Percentiles rank a stretch among this genome's conserved stretches.
Evolutionary conservation across 495 filamentous ascomycete species (phyloP).

Genomic region (Aspergillus saccharolyticus): DNA sequence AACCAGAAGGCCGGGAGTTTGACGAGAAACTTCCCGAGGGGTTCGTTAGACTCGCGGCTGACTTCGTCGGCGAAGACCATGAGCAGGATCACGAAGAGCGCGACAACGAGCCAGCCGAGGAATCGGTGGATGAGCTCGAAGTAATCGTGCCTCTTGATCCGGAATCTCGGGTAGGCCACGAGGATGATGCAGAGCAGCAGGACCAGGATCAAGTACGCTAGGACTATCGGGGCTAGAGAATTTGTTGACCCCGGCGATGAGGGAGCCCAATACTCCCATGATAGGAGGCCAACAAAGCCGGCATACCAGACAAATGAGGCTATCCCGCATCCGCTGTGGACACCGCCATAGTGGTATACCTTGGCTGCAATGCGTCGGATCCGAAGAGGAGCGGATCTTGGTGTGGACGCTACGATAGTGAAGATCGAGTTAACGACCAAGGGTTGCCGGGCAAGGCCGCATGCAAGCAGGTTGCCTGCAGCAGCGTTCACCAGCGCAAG

Average conservation of each 20-base stretch:
- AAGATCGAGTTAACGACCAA: conserved; percentile 71
- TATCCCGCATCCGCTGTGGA: conserved; percentile 68
- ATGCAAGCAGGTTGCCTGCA: conserved; percentile 47
- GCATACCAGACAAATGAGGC: conserved; percentile 68
- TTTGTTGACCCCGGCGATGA: conserved; percentile 15
- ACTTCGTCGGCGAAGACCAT: conserved; percentile 34
- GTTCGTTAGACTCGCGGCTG: conserved; percentile 19
- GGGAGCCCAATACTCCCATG: conserved; percentile 37
- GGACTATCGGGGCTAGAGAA: conserved; percentile 29
- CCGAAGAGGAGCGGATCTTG: conserved; percentile 55
- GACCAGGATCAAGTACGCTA: conserved; percentile 37
- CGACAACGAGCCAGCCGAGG: conserved; percentile 47
- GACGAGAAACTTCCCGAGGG: conserved; percentile 33
- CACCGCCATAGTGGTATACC: conserved; percentile 71
- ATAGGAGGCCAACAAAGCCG: conserved; percentile 48
- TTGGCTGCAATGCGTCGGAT: conserved; percentile 64
- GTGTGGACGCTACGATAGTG: conserved; percentile 52
- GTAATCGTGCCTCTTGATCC: conserved; percentile 46
- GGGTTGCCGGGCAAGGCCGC: conserved; percentile 67
- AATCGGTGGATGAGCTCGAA: conserved; percentile 56
- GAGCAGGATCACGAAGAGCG: conserved; percentile 42
- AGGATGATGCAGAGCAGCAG: conserved; percentile 40
- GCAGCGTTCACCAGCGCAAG: conserved; percentile 44
- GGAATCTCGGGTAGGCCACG: conserved; percentile 42
- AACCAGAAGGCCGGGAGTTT: conserved; percentile 42